Conservation (phyloP, 495 filamentous ascomycete genomes). For the Xylaria cubensis region DNA sequence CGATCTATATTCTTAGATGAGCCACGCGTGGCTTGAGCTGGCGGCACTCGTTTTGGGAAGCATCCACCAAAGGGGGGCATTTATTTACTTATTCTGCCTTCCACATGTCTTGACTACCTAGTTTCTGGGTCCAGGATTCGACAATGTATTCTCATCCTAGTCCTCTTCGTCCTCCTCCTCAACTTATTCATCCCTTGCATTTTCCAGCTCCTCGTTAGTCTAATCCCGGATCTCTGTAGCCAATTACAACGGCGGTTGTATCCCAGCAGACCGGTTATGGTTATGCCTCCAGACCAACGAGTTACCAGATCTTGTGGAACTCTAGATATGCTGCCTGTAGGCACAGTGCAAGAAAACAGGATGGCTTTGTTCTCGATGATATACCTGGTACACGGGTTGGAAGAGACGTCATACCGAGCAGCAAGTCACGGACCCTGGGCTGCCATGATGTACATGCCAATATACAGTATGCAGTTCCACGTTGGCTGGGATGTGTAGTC, state of each 20-base stretch:
- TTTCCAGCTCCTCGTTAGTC: conserved; percentile 22
- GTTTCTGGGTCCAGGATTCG: background rate
- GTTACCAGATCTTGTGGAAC: background rate
- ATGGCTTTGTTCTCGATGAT: background rate
- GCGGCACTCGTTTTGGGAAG: background rate
- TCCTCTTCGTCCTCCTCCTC: background rate
- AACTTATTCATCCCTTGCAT: conserved; percentile 22
- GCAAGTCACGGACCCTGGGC: background rate
- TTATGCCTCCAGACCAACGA: conserved; percentile 2
- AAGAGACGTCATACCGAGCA: background rate
- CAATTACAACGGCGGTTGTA: conserved; percentile 15
- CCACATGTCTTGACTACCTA: no score
- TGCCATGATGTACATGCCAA: background rate
- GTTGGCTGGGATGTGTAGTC: conserved; percentile 13
- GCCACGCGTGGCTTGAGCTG: background rate
- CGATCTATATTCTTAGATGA: background rate
- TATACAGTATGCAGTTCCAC: background rate
- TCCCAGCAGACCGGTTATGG: conserved; percentile 23
- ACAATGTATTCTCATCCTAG: conserved; percentile 1
- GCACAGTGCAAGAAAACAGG: conserved; percentile 17
- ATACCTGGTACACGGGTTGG: background rate
- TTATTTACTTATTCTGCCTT: background rate
- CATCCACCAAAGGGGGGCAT: background rate
- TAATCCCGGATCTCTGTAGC: conserved; percentile 3
- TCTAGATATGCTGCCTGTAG: conserved; percentile 5